Percentiles rank a stretch among this genome's conserved stretches.
Evolutionary conservation across 2,329 filamentous ascomycete species (phyloP).

Genomic region (Fusarium paranaense): DNA sequence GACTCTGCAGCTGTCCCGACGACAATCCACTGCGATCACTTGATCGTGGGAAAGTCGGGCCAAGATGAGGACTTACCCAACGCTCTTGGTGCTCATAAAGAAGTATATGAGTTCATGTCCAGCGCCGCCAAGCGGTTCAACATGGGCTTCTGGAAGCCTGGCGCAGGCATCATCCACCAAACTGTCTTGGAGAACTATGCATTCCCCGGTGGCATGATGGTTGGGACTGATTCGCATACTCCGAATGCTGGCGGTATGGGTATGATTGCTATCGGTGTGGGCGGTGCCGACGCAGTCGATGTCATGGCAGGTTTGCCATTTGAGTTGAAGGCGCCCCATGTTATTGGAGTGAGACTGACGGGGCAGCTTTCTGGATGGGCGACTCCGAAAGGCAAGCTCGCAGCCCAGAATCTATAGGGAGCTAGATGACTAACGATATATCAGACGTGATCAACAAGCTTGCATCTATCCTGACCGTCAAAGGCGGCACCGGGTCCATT

Average conservation of each 20-base stretch:
- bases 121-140: not conserved
- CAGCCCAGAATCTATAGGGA: not conserved
- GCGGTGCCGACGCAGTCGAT: constrained; percentile 92
- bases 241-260: constrained; percentile 97
- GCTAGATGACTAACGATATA: constrained; percentile 5
- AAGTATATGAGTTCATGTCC: not conserved
- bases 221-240: constrained; percentile 97
- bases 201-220: constrained; percentile 97
- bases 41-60: not conserved
- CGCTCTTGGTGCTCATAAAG: not conserved
- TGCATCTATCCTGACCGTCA: constrained; percentile 95
- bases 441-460: constrained; percentile 96
- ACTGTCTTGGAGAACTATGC: constrained; percentile 99
- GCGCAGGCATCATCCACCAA: constrained; percentile 99
- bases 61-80: not conserved
- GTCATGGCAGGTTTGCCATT: constrained; percentile 97
- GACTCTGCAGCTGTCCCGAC: not conserved
- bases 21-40: not conserved
- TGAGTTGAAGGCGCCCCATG: constrained; percentile 97
- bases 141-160: constrained; percentile 94
- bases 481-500: constrained; percentile 95
- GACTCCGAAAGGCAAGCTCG: constrained; percentile 81
- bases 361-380: constrained; percentile 92
- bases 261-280: constrained; percentile 71
- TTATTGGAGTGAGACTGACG: constrained; percentile 96